Base-by-base conservation (phyloP, 257 asterid species). In the Solanum arcanum region DNA sequence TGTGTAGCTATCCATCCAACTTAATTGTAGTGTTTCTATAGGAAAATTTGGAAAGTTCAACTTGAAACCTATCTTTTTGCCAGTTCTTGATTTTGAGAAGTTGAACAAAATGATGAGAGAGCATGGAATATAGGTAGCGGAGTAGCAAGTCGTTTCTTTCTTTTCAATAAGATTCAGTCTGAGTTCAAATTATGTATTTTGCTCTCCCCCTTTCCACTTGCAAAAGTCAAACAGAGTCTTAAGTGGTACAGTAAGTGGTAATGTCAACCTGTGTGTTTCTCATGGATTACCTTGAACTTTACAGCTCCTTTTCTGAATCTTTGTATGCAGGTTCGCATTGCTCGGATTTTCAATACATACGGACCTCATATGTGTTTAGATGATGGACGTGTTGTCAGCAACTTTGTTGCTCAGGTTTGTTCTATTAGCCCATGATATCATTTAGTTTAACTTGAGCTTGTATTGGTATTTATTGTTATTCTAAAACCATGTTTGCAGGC, bases 351-450 rank as follows among this genome's bases (percentile, higher is more conserved):
- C 93, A 95, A 96, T 85, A 96, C 98, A 47, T 96, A 96, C 69
- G 99, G 99, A 68, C 99, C 98, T 88, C 99, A 98, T 41, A 95
- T 96, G 99, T 94, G 98, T 87, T 91, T 96, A 86, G 99, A 96
- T 91, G 99, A 96, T 91, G 99, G 99, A n/a, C 99, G 99, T 83
- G 99, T 96, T 85, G 99, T 95, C 90, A 96, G 99, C 94, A 96
- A 96, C 94, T 96, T 96, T 73, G 98, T 96, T 87, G 90, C 99
- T 20, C 99, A 96, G 99, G 98, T 96, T 90, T 88, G 92, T 89
- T 76, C 73, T 23, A 66, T 84, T 35, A 7, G 12, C 21, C 83
- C 4, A 6, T 80, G 27, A 39, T 78, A 83, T 83, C 41, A 23
- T 80, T 33, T 80, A 27, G 68, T 47, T 47, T 47, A 80, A 27